Base-by-base conservation (phyloP, 139 green algal genomes). In the Coelastrella sp. region DNA sequence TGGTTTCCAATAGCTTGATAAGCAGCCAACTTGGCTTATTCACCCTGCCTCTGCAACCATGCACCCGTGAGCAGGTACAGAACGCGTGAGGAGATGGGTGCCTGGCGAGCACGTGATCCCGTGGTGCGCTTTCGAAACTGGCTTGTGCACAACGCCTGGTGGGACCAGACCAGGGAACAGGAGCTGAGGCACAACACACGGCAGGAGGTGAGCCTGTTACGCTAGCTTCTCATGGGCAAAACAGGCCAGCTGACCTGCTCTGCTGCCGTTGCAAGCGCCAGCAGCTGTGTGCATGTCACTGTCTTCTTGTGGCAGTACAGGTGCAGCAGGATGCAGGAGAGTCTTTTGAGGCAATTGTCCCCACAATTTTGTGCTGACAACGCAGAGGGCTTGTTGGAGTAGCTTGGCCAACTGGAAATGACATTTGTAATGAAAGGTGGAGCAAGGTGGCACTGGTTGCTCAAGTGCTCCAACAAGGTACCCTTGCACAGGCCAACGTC, bases 51-150 rank as follows among this genome's bases (percentile, higher is more conserved):
- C 15, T 70, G 63, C 63, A 17, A 17, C 7, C 9, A 70, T 70
- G 15, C 12, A 70, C 63, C 17, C 74, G 8, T 57, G 25, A 66
- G 70, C 88, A 96, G 97, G 65, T 99, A 99, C 82, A 94, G 97
- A 10, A 96, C 93, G 0, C 84, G 90, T 0, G 93, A 96, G 15
- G 96, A 98, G 93, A 98, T 98, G 95, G 79, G 81, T 6, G 73
- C 83, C 24, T 99, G 96, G 96, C 92, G 94, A 5, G 92, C 95
- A 7, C 90, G 97, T 8, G 97, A 99, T 91, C 97, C 97, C 0
- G 95, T 98, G 6, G 86, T 91, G 19, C 95, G 97, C 61, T 97
- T 99, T 82, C 89, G 95, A 24, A 63, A 80, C 60, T 97, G 91
- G 92, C 91, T 99, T 68, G 61, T 90, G 24, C 24, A 15, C 6